Conservation (phyloP, 2,329 filamentous ascomycete genomes). For the Penicillium oxalicum region DNA sequence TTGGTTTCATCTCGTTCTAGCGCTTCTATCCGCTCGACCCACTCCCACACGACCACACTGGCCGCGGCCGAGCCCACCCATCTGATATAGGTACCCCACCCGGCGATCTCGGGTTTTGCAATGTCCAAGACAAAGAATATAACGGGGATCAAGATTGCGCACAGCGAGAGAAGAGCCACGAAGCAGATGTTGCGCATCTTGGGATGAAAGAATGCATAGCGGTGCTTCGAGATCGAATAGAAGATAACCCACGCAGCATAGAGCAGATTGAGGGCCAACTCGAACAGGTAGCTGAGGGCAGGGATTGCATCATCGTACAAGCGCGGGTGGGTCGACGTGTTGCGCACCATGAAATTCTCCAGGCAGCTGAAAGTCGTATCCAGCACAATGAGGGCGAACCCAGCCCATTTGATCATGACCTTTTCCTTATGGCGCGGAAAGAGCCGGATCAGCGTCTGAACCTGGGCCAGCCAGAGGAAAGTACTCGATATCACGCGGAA, state of each 20-base stretch:
- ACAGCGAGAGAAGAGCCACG: conserved; percentile 69
- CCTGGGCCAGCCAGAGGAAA: conserved; percentile 94
- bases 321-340: conserved; percentile 51
- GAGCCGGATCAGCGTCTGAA: conserved; percentile 89
- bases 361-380: conserved; percentile 87
- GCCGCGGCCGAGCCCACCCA: conserved; percentile 95
- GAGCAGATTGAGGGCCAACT: conserved; percentile 75
- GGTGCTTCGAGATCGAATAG: conserved; percentile 84
- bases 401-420: conserved; percentile 97
- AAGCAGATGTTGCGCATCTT: conserved; percentile 85
- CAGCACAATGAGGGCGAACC: conserved; percentile 84
- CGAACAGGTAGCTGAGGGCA: conserved; percentile 83
- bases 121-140: conserved; percentile 93
- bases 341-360: conserved; percentile 69
- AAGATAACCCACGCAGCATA: conserved; percentile 94
- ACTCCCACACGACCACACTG: conserved; percentile 97
- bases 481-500: conserved; percentile 92
- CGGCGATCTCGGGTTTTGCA: conserved; percentile 73
- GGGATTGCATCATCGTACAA: conserved; percentile 86
- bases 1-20: conserved; percentile 89
- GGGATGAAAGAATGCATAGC: conserved; percentile 83
- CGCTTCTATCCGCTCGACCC: conserved; percentile 91
- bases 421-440: conserved; percentile 97
- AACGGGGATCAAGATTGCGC: conserved; percentile 79
- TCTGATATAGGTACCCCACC: conserved; percentile 90